phyloP scores from a whole-genome alignment of 495 filamentous ascomycete genomes.

The Polyplosphaeria fusca region DNA sequence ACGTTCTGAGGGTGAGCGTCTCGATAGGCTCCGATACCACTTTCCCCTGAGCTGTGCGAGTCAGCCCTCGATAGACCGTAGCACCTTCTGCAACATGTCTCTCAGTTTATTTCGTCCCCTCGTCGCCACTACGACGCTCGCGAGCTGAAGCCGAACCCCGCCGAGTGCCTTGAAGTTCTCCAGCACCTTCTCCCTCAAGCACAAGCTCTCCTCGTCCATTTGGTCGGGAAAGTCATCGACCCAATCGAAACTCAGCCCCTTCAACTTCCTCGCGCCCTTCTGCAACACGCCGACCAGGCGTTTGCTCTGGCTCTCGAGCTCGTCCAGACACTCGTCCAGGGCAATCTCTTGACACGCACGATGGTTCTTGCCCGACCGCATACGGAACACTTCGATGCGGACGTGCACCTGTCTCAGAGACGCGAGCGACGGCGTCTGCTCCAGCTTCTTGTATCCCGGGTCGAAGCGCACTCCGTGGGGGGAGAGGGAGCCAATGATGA shows the following conservation, averaged over 20 bases:
- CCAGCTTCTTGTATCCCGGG: background rate
- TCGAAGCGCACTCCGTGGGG: background rate
- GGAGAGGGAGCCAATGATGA: background rate
- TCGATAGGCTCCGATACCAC: no score
- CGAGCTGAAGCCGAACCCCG: no score
- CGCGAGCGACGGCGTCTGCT: background rate
- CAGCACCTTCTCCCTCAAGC: background rate
- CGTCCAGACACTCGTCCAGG: background rate
- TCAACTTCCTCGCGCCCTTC: background rate
- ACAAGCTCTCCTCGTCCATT: background rate
- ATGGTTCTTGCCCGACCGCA: no score
- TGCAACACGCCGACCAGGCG: background rate
- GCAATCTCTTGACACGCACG: background rate
- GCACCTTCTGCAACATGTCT: no score
- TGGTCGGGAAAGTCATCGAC: slow-evolving; percentile 1
- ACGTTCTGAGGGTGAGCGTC: no score
- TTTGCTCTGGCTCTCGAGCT: background rate
- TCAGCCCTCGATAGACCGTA: no score
- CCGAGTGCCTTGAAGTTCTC: background rate
- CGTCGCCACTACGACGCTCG: no score
- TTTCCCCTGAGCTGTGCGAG: no score
- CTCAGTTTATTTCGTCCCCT: no score
- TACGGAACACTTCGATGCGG: background rate
- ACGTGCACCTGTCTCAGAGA: background rate
- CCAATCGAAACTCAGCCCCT: slow-evolving; percentile 1